Conservation (phyloP, 768 basidiomycete genomes). For the Lentinula guzmanii region DNA sequence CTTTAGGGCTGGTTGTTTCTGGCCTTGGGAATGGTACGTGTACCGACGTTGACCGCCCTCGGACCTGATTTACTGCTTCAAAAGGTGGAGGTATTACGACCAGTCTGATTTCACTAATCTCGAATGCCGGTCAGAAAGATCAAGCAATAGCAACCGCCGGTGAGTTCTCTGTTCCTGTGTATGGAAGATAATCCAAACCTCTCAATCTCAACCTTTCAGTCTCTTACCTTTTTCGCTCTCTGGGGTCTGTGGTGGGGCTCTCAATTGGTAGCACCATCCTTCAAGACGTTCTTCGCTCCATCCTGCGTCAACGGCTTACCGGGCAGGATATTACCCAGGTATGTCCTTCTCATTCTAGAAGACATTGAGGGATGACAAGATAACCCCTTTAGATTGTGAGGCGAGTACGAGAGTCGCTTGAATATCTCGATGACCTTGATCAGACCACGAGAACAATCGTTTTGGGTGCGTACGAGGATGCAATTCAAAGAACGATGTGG, state of each 20-base stretch:
- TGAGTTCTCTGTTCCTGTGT: constrained; percentile 19
- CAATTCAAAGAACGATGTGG: constrained; percentile 41
- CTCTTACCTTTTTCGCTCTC: constrained; percentile 61
- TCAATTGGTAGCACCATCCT: constrained; percentile 53
- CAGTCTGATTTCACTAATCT: constrained; percentile 53
- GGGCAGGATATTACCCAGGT: constrained; percentile 47
- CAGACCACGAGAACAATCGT: constrained; percentile 31
- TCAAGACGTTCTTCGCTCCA: constrained; percentile 41
- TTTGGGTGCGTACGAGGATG: constrained; percentile 34
- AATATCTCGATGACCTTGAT: constrained; percentile 39
- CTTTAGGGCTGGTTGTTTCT: constrained; percentile 26
- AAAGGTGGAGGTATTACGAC: constrained; percentile 49
- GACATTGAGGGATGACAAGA: background rate
- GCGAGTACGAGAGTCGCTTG: constrained; percentile 44
- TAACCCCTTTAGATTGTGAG: constrained; percentile 32
- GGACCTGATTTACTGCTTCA: background rate
- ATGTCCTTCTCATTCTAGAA: constrained; percentile 8
- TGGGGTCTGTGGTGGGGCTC: constrained; percentile 53
- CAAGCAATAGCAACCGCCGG: constrained; percentile 65
- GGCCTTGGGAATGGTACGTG: constrained; percentile 34
- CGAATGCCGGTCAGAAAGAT: constrained; percentile 54
- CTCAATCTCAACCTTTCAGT: constrained; percentile 24
- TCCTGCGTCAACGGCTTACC: constrained; percentile 33
- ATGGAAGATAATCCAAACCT: background rate
- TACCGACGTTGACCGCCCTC: no score